Evolutionary conservation across 495 filamentous ascomycete genomes (phyloP).

Genomic region (Lasiosphaeriaceae sp.): DNA sequence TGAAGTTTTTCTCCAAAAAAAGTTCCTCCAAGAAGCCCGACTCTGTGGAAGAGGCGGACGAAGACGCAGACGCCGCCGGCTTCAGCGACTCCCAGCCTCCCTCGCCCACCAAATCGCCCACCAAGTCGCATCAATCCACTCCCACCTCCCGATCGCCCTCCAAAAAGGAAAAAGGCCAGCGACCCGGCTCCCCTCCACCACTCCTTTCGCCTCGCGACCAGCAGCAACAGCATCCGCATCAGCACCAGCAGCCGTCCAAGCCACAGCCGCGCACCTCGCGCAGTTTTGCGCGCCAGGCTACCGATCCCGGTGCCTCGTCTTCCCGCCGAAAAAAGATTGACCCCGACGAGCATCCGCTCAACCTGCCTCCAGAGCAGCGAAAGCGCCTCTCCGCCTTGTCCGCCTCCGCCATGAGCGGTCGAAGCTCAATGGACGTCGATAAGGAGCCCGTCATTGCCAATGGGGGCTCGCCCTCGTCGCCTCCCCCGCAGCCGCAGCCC

Average conservation of each 20-base stretch:
- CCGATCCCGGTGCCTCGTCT: constrained; percentile 29
- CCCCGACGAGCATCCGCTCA: constrained; percentile 74
- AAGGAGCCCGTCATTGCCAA: constrained; percentile 53
- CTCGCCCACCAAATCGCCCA: constrained; percentile 13
- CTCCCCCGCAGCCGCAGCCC: constrained; percentile 30
- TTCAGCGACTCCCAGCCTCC: constrained; percentile 20
- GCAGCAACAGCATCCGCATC: constrained; percentile 19
- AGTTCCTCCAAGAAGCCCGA: constrained; percentile 47
- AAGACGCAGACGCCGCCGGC: constrained; percentile 27
- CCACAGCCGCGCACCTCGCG: constrained; percentile 36
- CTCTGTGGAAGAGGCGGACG: constrained; percentile 43
- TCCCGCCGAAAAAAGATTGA: constrained; percentile 53
- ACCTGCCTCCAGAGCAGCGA: constrained; percentile 80
- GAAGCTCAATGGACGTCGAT: constrained; percentile 79
- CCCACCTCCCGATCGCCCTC: constrained; percentile 30
- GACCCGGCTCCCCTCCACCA: constrained; percentile 20
- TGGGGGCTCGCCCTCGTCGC: constrained; percentile 42
- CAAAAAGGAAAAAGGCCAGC: constrained; percentile 22
- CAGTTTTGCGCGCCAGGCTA: constrained; percentile 36
- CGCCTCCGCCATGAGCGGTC: constrained; percentile 64
- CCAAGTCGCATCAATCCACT: constrained; percentile 11
- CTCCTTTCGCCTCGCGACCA: background rate
- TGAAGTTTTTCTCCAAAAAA: constrained; percentile 55
- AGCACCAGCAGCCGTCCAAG: constrained; percentile 23
- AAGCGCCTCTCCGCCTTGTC: constrained; percentile 67